Conservation (phyloP, 805 yeast genomes). For the Candida quercuum region DNA sequence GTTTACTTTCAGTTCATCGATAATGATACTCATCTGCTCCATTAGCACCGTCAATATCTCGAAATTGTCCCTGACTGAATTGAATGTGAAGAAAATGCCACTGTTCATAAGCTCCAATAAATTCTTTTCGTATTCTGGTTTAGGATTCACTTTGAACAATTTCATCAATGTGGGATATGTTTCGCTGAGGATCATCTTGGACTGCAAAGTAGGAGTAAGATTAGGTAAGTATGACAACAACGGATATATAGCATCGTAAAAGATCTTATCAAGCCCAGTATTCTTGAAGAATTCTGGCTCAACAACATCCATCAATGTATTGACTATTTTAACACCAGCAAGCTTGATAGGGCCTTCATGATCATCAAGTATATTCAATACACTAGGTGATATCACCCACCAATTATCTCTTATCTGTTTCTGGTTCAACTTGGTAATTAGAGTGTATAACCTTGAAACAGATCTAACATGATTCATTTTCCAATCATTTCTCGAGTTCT, state of each 20-base stretch:
- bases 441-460: constrained; percentile 9
- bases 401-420: constrained; percentile 13
- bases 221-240: constrained; percentile 21
- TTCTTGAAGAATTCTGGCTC: constrained; percentile 11
- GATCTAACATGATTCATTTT: constrained; percentile 11
- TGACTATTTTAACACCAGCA: constrained; percentile 16
- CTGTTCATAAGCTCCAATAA: constrained; percentile 14
- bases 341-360: constrained; percentile 23
- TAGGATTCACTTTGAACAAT: constrained; percentile 1
- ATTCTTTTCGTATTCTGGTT: not conserved
- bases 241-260: constrained; percentile 18
- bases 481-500: constrained; percentile 15
- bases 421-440: constrained; percentile 3
- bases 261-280: constrained; percentile 16
- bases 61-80: constrained; percentile 16
- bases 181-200: constrained; percentile 8
- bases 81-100: constrained; percentile 16
- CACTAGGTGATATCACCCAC: constrained; percentile 23
- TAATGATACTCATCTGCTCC: constrained; percentile 4
- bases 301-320: constrained; percentile 10
- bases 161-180: constrained; percentile 17
- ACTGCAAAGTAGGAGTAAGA: constrained; percentile 16
- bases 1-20: constrained; percentile 4
- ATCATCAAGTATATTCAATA: constrained; percentile 23
- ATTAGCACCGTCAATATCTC: constrained; percentile 9